Evolutionary conservation across 2,329 filamentous ascomycete species (phyloP).

Genomic region (Xylaria sp.): DNA sequence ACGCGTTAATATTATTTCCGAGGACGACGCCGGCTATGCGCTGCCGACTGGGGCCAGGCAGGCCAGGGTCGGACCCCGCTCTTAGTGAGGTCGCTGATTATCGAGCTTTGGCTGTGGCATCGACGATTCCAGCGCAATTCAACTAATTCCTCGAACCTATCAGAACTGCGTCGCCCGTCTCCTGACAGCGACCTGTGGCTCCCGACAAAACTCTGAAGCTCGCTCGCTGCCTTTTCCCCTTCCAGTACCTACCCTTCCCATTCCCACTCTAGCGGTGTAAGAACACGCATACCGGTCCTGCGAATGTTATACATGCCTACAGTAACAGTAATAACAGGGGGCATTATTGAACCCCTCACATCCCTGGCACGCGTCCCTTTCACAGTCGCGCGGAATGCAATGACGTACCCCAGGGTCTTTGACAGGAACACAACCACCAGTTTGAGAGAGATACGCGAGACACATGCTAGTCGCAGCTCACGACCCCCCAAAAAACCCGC

Average conservation of each 20-base stretch:
- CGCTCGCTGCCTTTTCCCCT: not conserved
- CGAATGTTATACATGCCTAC: not conserved
- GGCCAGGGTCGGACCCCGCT: conserved; percentile 24
- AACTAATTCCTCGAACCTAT: conserved; percentile 15
- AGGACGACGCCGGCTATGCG: conserved; percentile 10
- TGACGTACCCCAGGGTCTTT: conserved; percentile 28
- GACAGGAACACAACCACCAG: conserved; percentile 14
- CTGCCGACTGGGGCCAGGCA: conserved; percentile 9
- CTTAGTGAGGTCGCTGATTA: conserved; percentile 27
- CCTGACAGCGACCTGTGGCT: conserved; percentile 16
- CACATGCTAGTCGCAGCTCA: not conserved
- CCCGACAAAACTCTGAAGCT: not conserved
- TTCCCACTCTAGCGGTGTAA: conserved; percentile 28
- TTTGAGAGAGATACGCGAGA: conserved; percentile 1
- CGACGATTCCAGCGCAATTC: conserved; percentile 32
- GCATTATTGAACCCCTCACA: conserved; percentile 7
- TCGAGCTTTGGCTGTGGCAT: conserved; percentile 38
- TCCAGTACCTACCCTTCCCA: not conserved
- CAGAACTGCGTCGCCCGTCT: conserved; percentile 2
- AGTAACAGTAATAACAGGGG: conserved; percentile 1
- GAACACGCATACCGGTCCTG: not conserved
- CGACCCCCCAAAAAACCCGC: conserved; percentile 13
- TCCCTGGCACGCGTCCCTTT: not conserved
- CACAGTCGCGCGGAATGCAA: conserved; percentile 9
- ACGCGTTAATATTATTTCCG: not conserved